Evolutionary conservation across 2,329 filamentous ascomycete genomes (phyloP).

Genomic region (Meredithiella fracta): DNA sequence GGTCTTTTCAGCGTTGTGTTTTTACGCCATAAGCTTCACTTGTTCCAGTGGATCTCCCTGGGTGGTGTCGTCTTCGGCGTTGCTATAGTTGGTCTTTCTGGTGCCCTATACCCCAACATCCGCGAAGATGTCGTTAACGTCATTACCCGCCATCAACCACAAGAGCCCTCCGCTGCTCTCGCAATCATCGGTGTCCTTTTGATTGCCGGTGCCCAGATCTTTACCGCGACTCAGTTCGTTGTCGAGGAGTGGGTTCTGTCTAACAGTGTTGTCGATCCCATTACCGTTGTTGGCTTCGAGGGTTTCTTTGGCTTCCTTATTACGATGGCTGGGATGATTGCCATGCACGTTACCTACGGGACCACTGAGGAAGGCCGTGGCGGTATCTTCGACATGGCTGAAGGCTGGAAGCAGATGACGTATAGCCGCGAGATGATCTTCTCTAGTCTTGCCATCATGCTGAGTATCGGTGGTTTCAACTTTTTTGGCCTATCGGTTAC

Average conservation of each 20-base stretch:
- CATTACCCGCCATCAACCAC: conserved; percentile 24
- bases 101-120: conserved; percentile 55
- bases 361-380: conserved; percentile 54
- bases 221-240: conserved; percentile 92
- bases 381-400: conserved; percentile 79
- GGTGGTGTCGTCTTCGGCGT: conserved; percentile 79
- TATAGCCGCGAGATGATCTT: conserved; percentile 53
- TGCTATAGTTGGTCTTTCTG: conserved; percentile 75
- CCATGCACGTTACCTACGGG: conserved; percentile 65
- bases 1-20: conserved; percentile 91
- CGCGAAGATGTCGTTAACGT: conserved; percentile 21
- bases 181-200: conserved; percentile 72
- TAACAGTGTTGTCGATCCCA: conserved; percentile 49
- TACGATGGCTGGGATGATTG: conserved; percentile 61
- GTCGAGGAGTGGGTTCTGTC: conserved; percentile 83
- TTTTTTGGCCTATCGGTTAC: conserved; percentile 96
- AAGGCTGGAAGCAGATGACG: conserved; percentile 70
- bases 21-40: conserved; percentile 56
- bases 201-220: conserved; percentile 89
- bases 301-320: conserved; percentile 76
- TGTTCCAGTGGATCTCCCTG: conserved; percentile 89
- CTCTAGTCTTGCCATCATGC: conserved; percentile 82
- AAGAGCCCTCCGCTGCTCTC: conserved; percentile 25
- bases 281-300: conserved; percentile 91
- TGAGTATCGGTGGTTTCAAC: conserved; percentile 96